Evolutionary conservation across 169 alveolate species (phyloP).

Genomic region (Plasmodium knowlesi): DNA sequence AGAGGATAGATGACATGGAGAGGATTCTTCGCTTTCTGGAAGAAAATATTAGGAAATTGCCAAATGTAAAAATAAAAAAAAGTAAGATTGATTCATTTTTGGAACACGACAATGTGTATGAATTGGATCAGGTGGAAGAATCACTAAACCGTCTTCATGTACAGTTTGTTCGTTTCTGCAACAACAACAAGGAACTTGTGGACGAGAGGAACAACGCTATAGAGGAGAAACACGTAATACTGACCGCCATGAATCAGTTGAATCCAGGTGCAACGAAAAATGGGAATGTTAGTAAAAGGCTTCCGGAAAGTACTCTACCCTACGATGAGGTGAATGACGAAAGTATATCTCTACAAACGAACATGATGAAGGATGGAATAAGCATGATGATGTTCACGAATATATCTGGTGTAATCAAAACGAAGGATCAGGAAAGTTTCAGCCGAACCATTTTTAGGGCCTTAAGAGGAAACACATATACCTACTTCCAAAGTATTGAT

Average conservation of each 20-base stretch:
- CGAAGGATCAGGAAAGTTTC: slow-evolving; percentile 92
- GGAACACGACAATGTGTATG: slow-evolving; percentile 86
- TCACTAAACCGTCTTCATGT: slow-evolving; percentile 88
- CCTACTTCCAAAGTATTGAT: slow-evolving; percentile 91
- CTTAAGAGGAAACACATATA: slow-evolving; percentile 97
- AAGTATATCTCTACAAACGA: slow-evolving; percentile 74
- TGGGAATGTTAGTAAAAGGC: background rate
- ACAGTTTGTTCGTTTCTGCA: slow-evolving; percentile 91
- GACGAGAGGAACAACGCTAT: slow-evolving; percentile 89
- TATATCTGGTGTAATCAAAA: slow-evolving; percentile 94
- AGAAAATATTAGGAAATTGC: slow-evolving; percentile 86
- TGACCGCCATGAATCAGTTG: slow-evolving; percentile 83
- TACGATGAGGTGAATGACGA: slow-evolving; percentile 75
- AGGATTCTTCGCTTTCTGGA: slow-evolving; percentile 88
- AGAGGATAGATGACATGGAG: slow-evolving; percentile 94
- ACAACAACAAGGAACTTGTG: slow-evolving; percentile 85
- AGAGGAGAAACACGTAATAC: slow-evolving; percentile 86
- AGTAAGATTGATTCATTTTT: slow-evolving; percentile 87
- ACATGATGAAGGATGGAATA: slow-evolving; percentile 75
- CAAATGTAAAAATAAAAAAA: slow-evolving; percentile 83
- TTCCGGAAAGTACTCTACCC: background rate
- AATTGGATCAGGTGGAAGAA: slow-evolving; percentile 91
- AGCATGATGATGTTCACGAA: slow-evolving; percentile 87
- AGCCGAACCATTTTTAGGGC: slow-evolving; percentile 96
- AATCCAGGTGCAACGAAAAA: slow-evolving; percentile 40